Base-by-base conservation (phyloP, 202 grass and related monocot genomes). In the Zoysia matrella region DNA sequence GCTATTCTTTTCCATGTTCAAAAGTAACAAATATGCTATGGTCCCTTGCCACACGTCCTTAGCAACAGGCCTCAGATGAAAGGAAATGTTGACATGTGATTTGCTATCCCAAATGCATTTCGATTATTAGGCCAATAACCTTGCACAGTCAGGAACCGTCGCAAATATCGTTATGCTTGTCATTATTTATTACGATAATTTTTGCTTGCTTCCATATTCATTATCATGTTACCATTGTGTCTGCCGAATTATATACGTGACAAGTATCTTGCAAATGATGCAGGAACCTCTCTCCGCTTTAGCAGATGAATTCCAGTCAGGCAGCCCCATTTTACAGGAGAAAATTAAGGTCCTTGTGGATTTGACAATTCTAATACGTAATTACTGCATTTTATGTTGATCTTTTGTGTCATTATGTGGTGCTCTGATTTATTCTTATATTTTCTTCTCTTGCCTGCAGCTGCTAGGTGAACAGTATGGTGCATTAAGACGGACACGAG, bases 241-340 rank as follows among this genome's bases (percentile, higher is more conserved):
- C 2, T 40, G 4, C 40, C 30, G 60, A 22, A 9, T 63, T 9
- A 63, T 40, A 6, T 63, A 60, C 4, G 30, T 63, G 60, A 63
- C 3, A 66, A 48, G 57, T 83, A 76, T 69, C 78, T 75, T 80
- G 15, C 71, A 57, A 65, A 88, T 80, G 65, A 45, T 84, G 71
- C 83, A 99, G 97, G 97, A 99, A 86, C 93, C 91, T 83, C 91
- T 99, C 72, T 96, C 97, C 65, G 40, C 89, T 72, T 99, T 96
- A 76, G 93, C 91, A 75, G 91, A 81, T 45, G 91, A 99, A 72
- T 96, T 89, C 85, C 85, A 99, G 76, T 90, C 89, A 60, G 93
- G 87, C 79, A 98, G 89, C 76, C 85, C 90, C 43, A 94, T 99
- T 77, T 84, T 99, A 79, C 91, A 92, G 75, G 89, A 96, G 83